phyloP scores from a whole-genome alignment of 2,329 filamentous ascomycete genomes.

The Neurospora sp. region DNA sequence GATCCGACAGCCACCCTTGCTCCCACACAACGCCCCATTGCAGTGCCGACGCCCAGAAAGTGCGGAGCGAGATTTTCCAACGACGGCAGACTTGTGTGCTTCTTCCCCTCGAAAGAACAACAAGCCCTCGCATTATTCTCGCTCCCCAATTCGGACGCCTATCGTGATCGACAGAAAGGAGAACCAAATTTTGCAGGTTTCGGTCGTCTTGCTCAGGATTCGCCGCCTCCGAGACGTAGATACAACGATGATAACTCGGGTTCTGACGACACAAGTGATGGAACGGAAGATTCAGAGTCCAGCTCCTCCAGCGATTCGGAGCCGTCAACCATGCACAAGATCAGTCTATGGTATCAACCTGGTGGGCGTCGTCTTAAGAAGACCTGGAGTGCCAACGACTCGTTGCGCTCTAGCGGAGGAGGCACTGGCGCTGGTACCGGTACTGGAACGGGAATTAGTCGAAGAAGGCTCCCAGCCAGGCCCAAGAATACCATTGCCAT shows the following conservation, averaged over 20 bases:
- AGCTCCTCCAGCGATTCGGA: slow-evolving; percentile 52
- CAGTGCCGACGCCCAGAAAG: slow-evolving; percentile 45
- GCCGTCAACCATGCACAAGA: slow-evolving; percentile 51
- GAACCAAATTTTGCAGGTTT: slow-evolving; percentile 50
- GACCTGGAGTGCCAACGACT: slow-evolving; percentile 47
- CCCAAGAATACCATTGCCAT: slow-evolving; percentile 66
- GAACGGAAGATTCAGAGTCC: slow-evolving; percentile 39
- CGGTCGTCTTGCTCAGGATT: slow-evolving; percentile 43
- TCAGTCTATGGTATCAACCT: slow-evolving; percentile 47
- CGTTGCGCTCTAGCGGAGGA: slow-evolving; percentile 49
- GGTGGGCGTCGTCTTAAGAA: slow-evolving; percentile 39
- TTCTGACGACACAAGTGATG: slow-evolving; percentile 39
- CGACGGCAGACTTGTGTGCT: slow-evolving; percentile 55
- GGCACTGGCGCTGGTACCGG: slow-evolving; percentile 51
- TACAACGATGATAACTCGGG: slow-evolving; percentile 40
- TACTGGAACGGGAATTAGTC: slow-evolving; percentile 43
- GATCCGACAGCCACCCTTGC: slow-evolving; percentile 39
- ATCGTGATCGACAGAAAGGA: slow-evolving; percentile 39
- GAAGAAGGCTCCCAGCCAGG: slow-evolving; percentile 32
- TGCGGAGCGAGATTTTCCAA: slow-evolving; percentile 54
- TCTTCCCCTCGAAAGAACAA: slow-evolving; percentile 60
- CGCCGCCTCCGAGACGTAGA: slow-evolving; percentile 35
- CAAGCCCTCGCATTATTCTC: slow-evolving; percentile 43
- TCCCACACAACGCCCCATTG: slow-evolving; percentile 41
- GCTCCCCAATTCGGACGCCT: slow-evolving; percentile 31